phyloP scores from a whole-genome alignment of 2,329 filamentous ascomycete genomes.

The Aspergillus versicolor region DNA sequence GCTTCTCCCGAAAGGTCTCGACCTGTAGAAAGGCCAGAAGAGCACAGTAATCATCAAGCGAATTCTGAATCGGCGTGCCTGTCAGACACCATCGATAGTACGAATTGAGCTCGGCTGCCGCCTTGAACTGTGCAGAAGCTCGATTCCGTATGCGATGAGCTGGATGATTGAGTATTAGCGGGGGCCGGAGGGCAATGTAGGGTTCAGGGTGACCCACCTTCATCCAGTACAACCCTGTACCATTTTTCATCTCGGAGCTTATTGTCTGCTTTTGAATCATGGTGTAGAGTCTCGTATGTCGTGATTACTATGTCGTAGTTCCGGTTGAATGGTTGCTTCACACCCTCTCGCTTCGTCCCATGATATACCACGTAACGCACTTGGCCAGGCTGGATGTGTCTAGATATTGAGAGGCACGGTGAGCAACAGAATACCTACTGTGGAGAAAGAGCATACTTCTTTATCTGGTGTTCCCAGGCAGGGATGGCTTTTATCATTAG shows the following conservation, averaged over 20 bases:
- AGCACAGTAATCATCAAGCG: neutral
- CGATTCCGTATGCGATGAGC: slow-evolving; percentile 6
- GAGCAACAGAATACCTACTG: neutral
- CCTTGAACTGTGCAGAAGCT: neutral
- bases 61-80: slow-evolving; percentile 5
- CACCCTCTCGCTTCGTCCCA: neutral
- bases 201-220: neutral
- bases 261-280: neutral
- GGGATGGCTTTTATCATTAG: neutral
- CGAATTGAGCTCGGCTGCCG: neutral
- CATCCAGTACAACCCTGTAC: slow-evolving; percentile 6
- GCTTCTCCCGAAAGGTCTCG: neutral
- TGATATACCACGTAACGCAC: slow-evolving; percentile 3
- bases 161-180: neutral
- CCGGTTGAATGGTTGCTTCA: neutral
- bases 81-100: slow-evolving; percentile 5
- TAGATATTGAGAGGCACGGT: neutral
- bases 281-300: slow-evolving; percentile 3
- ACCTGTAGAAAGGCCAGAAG: neutral
- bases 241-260: neutral
- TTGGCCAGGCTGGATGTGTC: neutral
- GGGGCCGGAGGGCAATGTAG: neutral
- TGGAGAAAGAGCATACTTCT: neutral
- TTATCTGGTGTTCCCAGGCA: slow-evolving; percentile 4
- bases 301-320: slow-evolving; percentile 6